Conservation (phyloP, 2,329 filamentous ascomycete species). For the Cercospora zeae-maydis region DNA sequence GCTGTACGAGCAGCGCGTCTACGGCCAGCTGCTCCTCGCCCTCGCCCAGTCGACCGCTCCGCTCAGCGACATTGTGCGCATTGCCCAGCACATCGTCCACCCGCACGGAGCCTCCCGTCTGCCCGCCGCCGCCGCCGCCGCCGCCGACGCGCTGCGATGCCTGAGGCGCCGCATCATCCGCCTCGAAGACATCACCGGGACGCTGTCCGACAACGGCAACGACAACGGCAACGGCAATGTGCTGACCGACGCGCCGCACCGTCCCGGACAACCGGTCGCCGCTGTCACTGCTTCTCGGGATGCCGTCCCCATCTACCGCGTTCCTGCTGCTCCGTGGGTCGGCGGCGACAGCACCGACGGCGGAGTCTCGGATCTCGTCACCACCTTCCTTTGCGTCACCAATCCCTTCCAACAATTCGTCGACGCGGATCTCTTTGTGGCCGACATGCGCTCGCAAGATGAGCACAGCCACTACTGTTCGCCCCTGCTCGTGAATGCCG, state of each 20-base stretch:
- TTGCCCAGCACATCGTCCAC: background rate
- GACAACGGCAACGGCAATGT: background rate
- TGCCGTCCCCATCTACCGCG: background rate
- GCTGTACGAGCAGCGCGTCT: background rate
- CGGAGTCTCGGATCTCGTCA: background rate
- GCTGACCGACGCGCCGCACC: background rate
- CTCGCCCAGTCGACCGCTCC: background rate
- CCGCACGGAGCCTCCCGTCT: background rate
- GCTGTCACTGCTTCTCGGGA: background rate
- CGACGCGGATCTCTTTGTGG: background rate
- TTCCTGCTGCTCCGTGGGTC: background rate
- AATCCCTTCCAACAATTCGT: background rate
- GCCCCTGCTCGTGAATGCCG: background rate
- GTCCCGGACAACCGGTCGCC: background rate
- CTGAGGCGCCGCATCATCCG: background rate
- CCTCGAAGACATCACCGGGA: background rate
- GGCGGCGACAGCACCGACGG: background rate
- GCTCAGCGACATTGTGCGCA: background rate
- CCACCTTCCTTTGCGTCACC: background rate
- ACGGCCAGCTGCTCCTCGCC: background rate
- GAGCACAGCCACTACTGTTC: background rate
- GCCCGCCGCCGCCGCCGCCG: background rate
- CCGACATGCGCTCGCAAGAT: background rate
- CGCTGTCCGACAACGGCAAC: background rate
- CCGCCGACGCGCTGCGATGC: background rate